Conservation (phyloP, 2,329 filamentous ascomycete genomes). For the Clonostachys rosea region DNA sequence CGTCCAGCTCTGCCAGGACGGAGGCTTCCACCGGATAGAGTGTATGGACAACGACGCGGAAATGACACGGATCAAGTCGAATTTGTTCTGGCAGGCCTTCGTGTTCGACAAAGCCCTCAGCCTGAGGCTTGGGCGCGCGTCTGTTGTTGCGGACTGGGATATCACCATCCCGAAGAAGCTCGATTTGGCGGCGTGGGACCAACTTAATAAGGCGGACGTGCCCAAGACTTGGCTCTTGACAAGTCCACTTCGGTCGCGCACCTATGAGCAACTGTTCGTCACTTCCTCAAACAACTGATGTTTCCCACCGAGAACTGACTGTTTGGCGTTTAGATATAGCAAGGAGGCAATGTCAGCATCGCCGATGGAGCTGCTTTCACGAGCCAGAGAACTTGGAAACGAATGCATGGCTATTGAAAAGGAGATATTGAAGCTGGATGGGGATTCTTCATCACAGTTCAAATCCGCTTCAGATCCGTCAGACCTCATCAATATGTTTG, state of each 20-base stretch:
- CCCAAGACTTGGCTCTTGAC: conserved; percentile 50
- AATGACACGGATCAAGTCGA: conserved; percentile 25
- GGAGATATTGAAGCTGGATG: conserved; percentile 17
- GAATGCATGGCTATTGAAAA: conserved; percentile 29
- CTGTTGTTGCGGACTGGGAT: conserved; percentile 54
- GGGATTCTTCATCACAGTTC: too few relatives aligned
- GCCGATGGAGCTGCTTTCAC: background rate
- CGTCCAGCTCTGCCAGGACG: conserved; percentile 54
- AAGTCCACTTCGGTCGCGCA: conserved; percentile 50
- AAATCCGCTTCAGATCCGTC: conserved; percentile 19
- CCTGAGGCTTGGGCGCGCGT: conserved; percentile 53
- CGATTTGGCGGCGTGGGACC: conserved; percentile 33
- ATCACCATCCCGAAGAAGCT: conserved; percentile 42
- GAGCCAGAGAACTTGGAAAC: conserved; percentile 27
- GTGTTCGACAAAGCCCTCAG: conserved; percentile 54
- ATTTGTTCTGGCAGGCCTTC: conserved; percentile 49
- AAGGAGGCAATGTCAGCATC: background rate
- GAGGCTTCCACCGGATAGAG: conserved; percentile 53
- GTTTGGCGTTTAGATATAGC: background rate
- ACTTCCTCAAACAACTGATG: background rate
- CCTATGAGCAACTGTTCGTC: conserved; percentile 46
- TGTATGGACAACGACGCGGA: conserved; percentile 23
- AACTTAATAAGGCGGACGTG: conserved; percentile 24
- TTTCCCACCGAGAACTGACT: background rate
- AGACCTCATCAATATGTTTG: conserved; percentile 33